Conservation (phyloP, 306 rosid species). For the Ammopiptanthus mongolicus region DNA sequence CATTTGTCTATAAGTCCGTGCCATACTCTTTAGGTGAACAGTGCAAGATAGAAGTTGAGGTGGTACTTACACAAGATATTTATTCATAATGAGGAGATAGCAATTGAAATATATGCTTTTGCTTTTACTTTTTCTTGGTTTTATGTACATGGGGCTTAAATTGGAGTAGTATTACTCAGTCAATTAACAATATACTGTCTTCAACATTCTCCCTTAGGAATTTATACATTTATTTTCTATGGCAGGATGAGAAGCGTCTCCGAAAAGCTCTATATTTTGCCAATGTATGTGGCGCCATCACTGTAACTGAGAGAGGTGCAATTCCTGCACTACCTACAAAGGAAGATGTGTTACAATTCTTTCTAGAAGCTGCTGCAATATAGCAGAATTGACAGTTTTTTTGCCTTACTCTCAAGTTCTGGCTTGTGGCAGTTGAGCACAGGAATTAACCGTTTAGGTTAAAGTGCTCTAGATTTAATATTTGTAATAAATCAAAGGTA, state of each 20-base stretch:
- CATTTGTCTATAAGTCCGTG: not conserved
- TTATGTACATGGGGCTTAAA: not conserved
- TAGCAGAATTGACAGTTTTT: not conserved
- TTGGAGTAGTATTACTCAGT: not conserved
- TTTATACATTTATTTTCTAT: not conserved
- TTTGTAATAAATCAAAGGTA: not conserved
- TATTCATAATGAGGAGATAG: not conserved
- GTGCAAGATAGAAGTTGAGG: not conserved
- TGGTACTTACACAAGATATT: not conserved
- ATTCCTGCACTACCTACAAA: conserved; percentile 82
- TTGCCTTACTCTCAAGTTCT: conserved; percentile 9
- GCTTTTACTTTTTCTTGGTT: not conserved
- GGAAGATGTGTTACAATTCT: conserved; percentile 52
- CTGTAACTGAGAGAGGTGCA: conserved; percentile 82
- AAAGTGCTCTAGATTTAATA: not conserved
- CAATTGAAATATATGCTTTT: not conserved
- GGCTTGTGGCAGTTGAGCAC: not conserved
- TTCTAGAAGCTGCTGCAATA: conserved; percentile 36
- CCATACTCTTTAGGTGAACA: not conserved
- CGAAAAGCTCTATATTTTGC: conserved; percentile 68
- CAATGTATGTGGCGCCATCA: conserved; percentile 78
- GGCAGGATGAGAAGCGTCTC: conserved; percentile 60
- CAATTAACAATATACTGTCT: not conserved
- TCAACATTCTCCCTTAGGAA: not conserved
- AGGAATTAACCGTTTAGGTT: not conserved